Percentiles rank a stretch among this genome's conserved stretches.
These are phyloP conservation scores for Candida tallmaniae DNA, from an alignment of 805 yeast genomes.

Conservation along the genomic window DNA sequence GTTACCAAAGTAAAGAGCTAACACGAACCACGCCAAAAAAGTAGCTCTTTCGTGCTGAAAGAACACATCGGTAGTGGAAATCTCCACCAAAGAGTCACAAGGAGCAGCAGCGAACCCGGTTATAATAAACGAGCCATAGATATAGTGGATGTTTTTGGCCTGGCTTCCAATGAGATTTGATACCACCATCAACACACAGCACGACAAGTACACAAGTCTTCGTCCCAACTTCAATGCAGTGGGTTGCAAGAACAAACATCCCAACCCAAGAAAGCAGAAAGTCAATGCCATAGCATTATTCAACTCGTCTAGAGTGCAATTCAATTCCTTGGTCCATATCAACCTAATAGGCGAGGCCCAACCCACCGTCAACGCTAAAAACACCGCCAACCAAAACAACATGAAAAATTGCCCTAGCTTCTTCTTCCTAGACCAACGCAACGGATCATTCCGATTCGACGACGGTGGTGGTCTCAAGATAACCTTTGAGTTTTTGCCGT, in stretches of 20 bases:
- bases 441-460: constrained; percentile 30
- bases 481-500: constrained; percentile 18
- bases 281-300: constrained; percentile 22
- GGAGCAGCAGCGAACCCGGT: constrained; percentile 36
- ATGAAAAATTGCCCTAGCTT: constrained; percentile 27
- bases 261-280: constrained; percentile 29
- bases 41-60: constrained; percentile 41
- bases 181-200: constrained; percentile 21
- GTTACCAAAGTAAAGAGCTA: constrained; percentile 42
- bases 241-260: constrained; percentile 32
- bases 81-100: constrained; percentile 44
- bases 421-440: constrained; percentile 29
- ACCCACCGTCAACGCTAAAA: constrained; percentile 21
- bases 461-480: constrained; percentile 34
- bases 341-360: constrained; percentile 27
- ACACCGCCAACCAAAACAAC: constrained; percentile 21
- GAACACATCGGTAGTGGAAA: constrained; percentile 41
- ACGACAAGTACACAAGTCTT: constrained; percentile 23
- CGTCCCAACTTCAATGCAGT: constrained; percentile 27
- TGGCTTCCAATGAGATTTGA: constrained; percentile 23
- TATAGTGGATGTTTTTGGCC: constrained; percentile 16
- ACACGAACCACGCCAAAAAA: constrained; percentile 25
- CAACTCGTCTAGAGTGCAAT: constrained; percentile 19
- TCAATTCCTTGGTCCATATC: constrained; percentile 20
- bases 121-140: constrained; percentile 20